These are phyloP conservation scores for Albatrellus sp. DNA, from an alignment of 1,284 basidiomycete genomes.

Conservation along the genomic window DNA sequence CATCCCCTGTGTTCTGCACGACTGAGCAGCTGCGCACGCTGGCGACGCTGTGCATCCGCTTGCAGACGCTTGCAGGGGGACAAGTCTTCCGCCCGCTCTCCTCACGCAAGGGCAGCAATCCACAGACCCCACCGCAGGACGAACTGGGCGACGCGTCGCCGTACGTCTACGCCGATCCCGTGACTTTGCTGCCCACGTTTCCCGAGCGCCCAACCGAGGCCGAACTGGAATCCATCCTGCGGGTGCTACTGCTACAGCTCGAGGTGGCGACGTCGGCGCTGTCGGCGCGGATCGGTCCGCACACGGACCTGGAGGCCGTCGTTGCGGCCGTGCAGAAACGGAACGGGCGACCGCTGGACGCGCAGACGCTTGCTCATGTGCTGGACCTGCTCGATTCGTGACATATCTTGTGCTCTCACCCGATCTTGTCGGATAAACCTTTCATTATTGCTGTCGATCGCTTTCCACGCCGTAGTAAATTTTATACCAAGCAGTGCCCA, in stretches of 20 bases:
- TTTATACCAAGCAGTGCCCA: constrained; percentile 9
- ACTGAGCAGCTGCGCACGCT: constrained; percentile 73
- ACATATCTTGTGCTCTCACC: not conserved
- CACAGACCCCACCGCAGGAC: constrained; percentile 20
- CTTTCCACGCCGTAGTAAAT: not conserved
- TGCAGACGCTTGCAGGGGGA: constrained; percentile 70
- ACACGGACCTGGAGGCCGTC: constrained; percentile 12
- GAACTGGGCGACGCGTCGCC: constrained; percentile 20
- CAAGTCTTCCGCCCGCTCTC: constrained; percentile 45
- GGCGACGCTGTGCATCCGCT: constrained; percentile 64
- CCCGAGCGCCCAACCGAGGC: constrained; percentile 64
- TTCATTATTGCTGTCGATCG: constrained; percentile 7
- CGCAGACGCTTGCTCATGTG: constrained; percentile 30
- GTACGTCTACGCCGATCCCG: constrained; percentile 45
- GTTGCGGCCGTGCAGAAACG: constrained; percentile 18
- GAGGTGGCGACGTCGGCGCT: constrained; percentile 71
- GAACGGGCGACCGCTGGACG: constrained; percentile 26
- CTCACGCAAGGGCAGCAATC: constrained; percentile 35
- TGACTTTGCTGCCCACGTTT: constrained; percentile 61
- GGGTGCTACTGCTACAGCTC: constrained; percentile 65
- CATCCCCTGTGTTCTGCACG: constrained; percentile 46
- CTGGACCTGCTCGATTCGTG: constrained; percentile 10
- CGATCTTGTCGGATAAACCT: not conserved
- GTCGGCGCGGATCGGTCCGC: constrained; percentile 15
- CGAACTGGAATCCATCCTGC: constrained; percentile 66